Percentiles rank a stretch among this genome's conserved stretches.
Evolutionary conservation across 2,329 filamentous ascomycete genomes (phyloP).

Genomic region (Venturia pyrina): DNA sequence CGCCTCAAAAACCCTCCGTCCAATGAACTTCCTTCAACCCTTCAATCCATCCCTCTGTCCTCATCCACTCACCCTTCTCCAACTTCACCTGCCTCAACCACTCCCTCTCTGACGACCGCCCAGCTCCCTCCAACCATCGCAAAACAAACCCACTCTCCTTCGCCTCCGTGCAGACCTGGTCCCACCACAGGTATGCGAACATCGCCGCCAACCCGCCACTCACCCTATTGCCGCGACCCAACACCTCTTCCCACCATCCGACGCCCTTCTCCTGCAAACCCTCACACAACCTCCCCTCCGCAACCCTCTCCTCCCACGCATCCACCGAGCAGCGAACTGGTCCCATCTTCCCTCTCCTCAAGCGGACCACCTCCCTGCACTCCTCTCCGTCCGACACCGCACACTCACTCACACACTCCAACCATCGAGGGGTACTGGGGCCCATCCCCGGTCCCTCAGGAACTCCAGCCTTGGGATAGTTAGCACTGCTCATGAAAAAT

Average conservation of each 20-base stretch:
- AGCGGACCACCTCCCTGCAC: neutral
- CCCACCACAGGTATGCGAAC: neutral
- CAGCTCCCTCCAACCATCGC: neutral
- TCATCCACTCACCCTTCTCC: neutral
- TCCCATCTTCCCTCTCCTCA: neutral
- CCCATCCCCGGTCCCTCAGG: neutral
- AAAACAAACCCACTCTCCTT: neutral
- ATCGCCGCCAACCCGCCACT: neutral
- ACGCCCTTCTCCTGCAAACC: neutral
- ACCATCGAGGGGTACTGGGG: neutral
- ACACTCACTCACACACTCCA: neutral
- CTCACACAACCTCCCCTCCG: neutral
- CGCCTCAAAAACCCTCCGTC: neutral
- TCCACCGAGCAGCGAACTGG: neutral
- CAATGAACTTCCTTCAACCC: neutral
- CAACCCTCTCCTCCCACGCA: neutral
- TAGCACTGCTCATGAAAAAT: neutral
- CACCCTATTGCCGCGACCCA: neutral
- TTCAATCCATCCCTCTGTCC: neutral
- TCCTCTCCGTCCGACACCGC: neutral
- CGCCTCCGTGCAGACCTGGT: neutral
- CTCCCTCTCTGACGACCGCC: neutral
- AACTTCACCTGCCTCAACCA: neutral
- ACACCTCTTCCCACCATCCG: neutral
- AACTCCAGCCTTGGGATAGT: neutral